These are phyloP conservation scores for Aphanocladium album DNA, from an alignment of 2,329 filamentous ascomycete species.

Conservation along the genomic window DNA sequence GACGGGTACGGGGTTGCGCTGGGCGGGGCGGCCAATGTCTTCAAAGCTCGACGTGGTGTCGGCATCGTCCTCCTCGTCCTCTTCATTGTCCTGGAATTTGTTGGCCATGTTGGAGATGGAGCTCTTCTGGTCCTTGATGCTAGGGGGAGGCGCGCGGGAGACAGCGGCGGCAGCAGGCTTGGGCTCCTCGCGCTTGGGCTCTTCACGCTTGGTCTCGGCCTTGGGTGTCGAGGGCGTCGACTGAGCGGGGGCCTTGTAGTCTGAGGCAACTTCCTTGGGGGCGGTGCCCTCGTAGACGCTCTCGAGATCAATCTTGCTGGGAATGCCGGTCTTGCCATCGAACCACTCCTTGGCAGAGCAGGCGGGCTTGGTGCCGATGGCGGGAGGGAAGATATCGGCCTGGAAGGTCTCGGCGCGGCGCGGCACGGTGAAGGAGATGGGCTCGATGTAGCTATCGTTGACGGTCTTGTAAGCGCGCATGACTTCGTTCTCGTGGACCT, in stretches of 20 bases:
- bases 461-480: constrained; percentile 97
- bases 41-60: constrained; percentile 75
- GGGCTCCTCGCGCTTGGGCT: constrained; percentile 51
- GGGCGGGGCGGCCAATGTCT: constrained; percentile 70
- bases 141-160: constrained; percentile 53
- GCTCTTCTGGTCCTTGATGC: constrained; percentile 77
- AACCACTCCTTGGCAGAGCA: constrained; percentile 81
- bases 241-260: constrained; percentile 55
- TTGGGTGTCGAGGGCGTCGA: constrained; percentile 41
- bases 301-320: constrained; percentile 90
- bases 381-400: constrained; percentile 92
- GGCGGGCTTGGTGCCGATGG: constrained; percentile 72
- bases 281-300: constrained; percentile 82
- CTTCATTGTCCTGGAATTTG: constrained; percentile 73
- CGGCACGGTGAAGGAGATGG: constrained; percentile 95
- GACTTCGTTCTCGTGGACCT: constrained; percentile 92
- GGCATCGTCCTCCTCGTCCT: constrained; percentile 57
- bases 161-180: constrained; percentile 45
- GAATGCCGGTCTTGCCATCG: constrained; percentile 73
- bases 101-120: constrained; percentile 81
- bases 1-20: constrained; percentile 45
- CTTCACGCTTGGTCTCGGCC: constrained; percentile 30
- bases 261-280: constrained; percentile 68
- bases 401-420: constrained; percentile 92
- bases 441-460: constrained; percentile 90